A percentile compares a stretch with the other conserved stretches of the same genome.
Evolutionary conservation across 2,329 filamentous ascomycete species (phyloP).

Genomic region (Penicillium glabrum): DNA sequence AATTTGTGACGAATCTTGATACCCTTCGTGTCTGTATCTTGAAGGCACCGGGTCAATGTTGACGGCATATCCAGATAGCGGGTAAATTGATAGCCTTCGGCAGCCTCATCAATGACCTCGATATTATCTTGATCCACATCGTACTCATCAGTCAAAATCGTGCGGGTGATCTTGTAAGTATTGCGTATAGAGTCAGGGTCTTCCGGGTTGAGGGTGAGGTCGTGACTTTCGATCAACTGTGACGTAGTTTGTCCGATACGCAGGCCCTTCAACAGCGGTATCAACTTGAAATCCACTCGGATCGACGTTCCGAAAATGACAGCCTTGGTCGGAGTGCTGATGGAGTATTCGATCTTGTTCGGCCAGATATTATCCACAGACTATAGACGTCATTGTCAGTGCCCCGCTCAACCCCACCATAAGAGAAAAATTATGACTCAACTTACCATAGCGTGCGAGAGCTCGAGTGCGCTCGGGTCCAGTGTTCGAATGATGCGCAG

Average conservation of each 20-base stretch:
- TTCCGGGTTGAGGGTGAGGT: conserved; percentile 58
- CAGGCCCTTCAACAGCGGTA: conserved; percentile 84
- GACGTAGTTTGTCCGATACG: conserved; percentile 80
- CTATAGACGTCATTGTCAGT: conserved; percentile 33
- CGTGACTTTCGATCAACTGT: conserved; percentile 76
- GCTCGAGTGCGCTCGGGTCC: conserved; percentile 72
- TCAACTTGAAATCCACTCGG: conserved; percentile 79
- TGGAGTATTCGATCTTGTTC: conserved; percentile 95
- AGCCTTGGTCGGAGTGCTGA: conserved; percentile 89
- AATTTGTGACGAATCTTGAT: conserved; percentile 94
- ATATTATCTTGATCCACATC: conserved; percentile 67
- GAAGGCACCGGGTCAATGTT: conserved; percentile 77
- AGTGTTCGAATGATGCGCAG: conserved; percentile 76
- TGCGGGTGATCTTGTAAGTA: conserved; percentile 63
- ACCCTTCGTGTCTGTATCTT: conserved; percentile 83
- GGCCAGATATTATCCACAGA: conserved; percentile 96
- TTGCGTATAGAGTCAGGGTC: conserved; percentile 38
- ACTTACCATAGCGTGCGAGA: conserved; percentile 77
- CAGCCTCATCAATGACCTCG: conserved; percentile 55
- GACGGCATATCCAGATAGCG: conserved; percentile 70
- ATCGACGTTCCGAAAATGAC: conserved; percentile 90
- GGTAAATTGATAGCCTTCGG: conserved; percentile 62
- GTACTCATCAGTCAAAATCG: conserved; percentile 67
- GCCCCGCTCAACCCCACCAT: neutral
- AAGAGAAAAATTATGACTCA: conserved; percentile 11